phyloP scores from a whole-genome alignment of 1,284 basidiomycete genomes.

The Melanopsichium pennsylvanicum region DNA sequence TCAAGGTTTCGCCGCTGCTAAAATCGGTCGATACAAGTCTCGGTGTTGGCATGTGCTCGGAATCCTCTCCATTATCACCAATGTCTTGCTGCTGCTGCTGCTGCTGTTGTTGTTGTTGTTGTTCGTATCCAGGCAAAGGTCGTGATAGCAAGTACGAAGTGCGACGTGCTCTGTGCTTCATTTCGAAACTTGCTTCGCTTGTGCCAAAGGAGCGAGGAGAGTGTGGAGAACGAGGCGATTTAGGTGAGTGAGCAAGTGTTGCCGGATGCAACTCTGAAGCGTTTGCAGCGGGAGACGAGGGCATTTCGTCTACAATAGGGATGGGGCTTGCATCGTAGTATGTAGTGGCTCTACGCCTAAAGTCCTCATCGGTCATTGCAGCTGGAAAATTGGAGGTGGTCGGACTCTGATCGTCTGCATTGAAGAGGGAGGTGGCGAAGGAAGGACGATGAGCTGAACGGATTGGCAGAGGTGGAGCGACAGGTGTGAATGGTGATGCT shows the following conservation, averaged over 20 bases:
- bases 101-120: neutral
- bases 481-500: conserved; percentile 21
- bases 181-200: conserved; percentile 14
- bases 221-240: neutral
- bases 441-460: neutral
- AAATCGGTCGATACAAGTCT: conserved; percentile 3
- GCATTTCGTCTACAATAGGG: conserved; percentile 8
- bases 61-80: neutral
- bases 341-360: conserved; percentile 4
- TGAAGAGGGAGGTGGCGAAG: neutral
- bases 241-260: neutral
- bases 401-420: conserved; percentile 13
- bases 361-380: neutral
- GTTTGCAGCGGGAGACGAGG: conserved; percentile 2
- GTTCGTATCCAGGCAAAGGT: conserved; percentile 1
- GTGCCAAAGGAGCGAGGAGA: conserved; percentile 6
- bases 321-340: conserved; percentile 18
- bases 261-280: no score
- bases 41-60: conserved; percentile 6
- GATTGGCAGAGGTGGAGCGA: neutral
- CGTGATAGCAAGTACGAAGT: conserved; percentile 19
- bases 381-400: conserved; percentile 17
- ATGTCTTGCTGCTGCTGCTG: neutral
- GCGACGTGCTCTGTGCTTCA: neutral
- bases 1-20: neutral